Percentiles rank a stretch among this genome's conserved stretches.
phyloP scores from a whole-genome alignment of 225 moss, liverwort and hornwort genomes.

The Polytrichum commune region DNA sequence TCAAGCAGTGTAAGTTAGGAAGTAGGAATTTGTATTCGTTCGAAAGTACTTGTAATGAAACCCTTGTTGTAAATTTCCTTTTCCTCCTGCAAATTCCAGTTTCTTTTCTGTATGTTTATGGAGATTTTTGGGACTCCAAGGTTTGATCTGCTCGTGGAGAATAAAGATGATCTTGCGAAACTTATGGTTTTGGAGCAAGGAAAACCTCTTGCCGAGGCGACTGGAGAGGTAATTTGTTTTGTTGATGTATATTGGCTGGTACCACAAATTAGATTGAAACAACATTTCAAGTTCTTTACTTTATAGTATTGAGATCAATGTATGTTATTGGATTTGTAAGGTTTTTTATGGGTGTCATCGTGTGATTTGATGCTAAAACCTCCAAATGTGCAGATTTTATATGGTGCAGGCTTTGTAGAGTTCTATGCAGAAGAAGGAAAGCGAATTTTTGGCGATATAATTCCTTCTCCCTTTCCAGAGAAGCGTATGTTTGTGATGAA shows the following conservation, averaged over 20 bases:
- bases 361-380: no score
- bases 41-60: no score
- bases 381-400: slow-evolving; percentile 60
- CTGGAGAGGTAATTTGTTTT: slow-evolving; percentile 66
- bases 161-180: slow-evolving; percentile 83
- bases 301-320: neutral
- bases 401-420: slow-evolving; percentile 97
- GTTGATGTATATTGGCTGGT: no score
- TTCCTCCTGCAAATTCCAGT: no score
- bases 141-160: slow-evolving; percentile 78
- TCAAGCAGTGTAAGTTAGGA: neutral
- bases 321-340: slow-evolving; percentile 1
- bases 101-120: neutral
- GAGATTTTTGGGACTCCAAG: slow-evolving; percentile 27
- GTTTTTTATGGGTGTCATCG: neutral
- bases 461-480: slow-evolving; percentile 72
- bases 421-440: slow-evolving; percentile 97
- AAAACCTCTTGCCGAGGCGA: slow-evolving; percentile 78
- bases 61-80: no score
- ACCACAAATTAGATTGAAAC: no score
- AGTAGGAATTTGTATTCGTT: neutral
- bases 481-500: slow-evolving; percentile 86
- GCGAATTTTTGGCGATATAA: slow-evolving; percentile 83
- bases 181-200: slow-evolving; percentile 97
- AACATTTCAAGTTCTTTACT: neutral